Percentiles rank a stretch among this genome's conserved stretches.
phyloP scores from a whole-genome alignment of 106 monocot genomes.

The Acanthochlamys bracteata region DNA sequence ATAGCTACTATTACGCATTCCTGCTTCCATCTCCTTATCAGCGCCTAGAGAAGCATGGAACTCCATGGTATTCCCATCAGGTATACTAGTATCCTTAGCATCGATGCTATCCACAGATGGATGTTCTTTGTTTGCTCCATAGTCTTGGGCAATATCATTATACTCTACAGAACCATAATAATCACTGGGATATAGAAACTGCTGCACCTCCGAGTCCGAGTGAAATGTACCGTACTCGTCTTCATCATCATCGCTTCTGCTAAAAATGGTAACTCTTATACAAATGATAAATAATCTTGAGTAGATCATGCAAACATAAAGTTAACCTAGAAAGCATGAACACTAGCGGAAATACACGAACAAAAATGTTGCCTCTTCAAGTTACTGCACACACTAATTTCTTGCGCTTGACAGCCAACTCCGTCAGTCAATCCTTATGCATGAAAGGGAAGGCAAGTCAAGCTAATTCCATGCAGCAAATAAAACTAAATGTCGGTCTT shows the following conservation, averaged over 20 bases:
- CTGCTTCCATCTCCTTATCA: constrained; percentile 36
- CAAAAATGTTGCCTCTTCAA: no score
- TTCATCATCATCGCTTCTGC: constrained; percentile 73
- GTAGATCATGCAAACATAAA: background rate
- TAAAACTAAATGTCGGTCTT: no score
- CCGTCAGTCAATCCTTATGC: no score
- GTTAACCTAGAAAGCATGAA: no score
- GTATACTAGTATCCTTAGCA: constrained; percentile 18
- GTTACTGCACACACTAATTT: no score
- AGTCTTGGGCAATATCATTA: constrained; percentile 30
- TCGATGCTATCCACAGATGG: constrained; percentile 24
- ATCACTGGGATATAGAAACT: constrained; percentile 30
- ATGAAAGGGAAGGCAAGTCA: no score
- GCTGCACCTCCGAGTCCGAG: constrained; percentile 40
- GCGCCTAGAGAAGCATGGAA: constrained; percentile 23
- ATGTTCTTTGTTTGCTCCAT: constrained; percentile 24
- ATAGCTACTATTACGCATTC: constrained; percentile 26
- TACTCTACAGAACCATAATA: constrained; percentile 46
- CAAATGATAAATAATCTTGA: constrained; percentile 1
- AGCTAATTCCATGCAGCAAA: no score
- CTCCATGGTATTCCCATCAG: constrained; percentile 13
- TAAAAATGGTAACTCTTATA: constrained; percentile 17
- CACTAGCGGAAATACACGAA: no score
- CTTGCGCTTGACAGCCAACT: no score
- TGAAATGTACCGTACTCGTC: constrained; percentile 40